phyloP scores from a whole-genome alignment of 306 rosid species.

The Quercus berberidifolia region DNA sequence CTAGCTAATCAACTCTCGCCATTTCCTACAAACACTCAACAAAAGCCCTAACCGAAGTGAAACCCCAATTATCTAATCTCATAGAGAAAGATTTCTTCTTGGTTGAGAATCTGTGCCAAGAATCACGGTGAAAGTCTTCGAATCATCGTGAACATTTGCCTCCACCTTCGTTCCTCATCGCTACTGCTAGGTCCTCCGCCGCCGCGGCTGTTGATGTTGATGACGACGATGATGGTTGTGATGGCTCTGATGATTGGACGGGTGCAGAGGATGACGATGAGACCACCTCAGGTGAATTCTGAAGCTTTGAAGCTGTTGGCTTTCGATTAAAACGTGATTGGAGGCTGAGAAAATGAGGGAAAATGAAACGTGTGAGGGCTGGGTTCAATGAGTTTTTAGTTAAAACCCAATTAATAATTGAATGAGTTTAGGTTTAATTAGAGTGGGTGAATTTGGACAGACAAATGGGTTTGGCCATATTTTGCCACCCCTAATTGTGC shows the following conservation, averaged over 20 bases:
- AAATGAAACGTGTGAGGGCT: no score
- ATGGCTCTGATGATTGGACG: conserved; percentile 42
- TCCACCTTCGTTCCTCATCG: conserved; percentile 48
- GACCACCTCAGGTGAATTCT: conserved; percentile 71
- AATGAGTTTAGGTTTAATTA: no score
- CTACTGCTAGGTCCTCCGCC: conserved; percentile 64
- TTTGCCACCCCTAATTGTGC: no score
- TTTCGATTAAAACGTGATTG: no score
- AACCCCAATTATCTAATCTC: conserved; percentile 66
- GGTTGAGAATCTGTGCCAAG: conserved; percentile 93
- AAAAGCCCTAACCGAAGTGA: not conserved
- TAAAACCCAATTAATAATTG: no score
- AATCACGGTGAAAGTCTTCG: conserved; percentile 91
- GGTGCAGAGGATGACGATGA: conserved; percentile 55
- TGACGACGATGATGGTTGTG: conserved; percentile 38
- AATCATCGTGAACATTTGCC: conserved; percentile 70
- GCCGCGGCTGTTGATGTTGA: conserved; percentile 52
- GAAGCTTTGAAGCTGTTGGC: not conserved
- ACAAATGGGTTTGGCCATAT: no score
- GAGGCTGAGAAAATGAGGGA: no score
- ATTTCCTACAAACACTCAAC: conserved; percentile 9
- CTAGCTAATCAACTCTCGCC: conserved; percentile 70
- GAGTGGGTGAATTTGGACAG: no score
- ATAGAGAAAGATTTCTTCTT: conserved; percentile 73
- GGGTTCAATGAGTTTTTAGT: no score